Evolutionary conservation across 225 moss, liverwort and hornwort species (phyloP).

Genomic region (Straminergon stramineum): DNA sequence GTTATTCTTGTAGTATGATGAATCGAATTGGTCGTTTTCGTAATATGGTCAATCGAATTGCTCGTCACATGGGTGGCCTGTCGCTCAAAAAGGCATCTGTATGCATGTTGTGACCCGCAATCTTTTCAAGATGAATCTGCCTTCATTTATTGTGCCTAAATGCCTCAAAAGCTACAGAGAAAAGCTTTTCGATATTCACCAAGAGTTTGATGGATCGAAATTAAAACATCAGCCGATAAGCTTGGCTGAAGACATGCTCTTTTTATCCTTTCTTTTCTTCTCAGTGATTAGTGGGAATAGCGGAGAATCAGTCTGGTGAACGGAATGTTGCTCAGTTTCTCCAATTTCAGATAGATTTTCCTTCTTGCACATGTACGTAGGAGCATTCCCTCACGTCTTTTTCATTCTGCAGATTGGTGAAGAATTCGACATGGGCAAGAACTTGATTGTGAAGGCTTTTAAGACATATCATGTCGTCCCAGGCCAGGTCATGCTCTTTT

Average conservation of each 20-base stretch:
- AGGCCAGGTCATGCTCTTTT: background rate
- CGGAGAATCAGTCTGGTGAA: background rate
- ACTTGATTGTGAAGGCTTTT: background rate
- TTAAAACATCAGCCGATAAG: background rate
- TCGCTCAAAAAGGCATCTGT: background rate
- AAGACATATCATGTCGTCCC: background rate
- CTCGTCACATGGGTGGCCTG: background rate
- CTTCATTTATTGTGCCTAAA: background rate
- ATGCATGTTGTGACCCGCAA: background rate
- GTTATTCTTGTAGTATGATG: background rate
- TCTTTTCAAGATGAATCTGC: background rate
- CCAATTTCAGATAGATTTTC: background rate
- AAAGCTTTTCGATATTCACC: background rate
- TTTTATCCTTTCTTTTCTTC: background rate
- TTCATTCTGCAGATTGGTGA: background rate
- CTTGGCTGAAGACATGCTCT: background rate
- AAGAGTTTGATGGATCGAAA: background rate
- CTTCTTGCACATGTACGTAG: background rate
- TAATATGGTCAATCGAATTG: background rate
- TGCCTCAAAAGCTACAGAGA: background rate
- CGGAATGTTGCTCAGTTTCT: background rate
- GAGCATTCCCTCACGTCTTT: background rate
- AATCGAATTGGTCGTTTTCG: background rate
- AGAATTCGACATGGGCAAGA: background rate
- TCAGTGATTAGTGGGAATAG: background rate